A percentile compares a stretch with the other conserved stretches of the same genome.
Evolutionary conservation across 352 stramenopile genomes (phyloP).

Genomic region (Phytophthora pinifolia): DNA sequence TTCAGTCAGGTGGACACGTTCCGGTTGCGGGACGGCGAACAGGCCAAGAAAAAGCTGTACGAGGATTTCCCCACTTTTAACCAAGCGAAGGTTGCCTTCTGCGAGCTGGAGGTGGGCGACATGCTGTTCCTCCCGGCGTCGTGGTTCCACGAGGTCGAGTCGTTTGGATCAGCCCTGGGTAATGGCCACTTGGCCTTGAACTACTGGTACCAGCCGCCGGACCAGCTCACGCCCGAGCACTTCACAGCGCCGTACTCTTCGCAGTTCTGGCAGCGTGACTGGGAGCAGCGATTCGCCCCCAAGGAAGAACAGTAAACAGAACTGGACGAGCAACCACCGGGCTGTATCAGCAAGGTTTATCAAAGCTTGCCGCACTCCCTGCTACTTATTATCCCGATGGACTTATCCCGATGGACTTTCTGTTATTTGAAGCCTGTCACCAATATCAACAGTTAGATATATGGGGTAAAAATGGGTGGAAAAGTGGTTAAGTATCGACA

Average conservation of each 20-base stretch:
- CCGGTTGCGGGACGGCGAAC: conserved; percentile 32
- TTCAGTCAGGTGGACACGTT: conserved; percentile 75
- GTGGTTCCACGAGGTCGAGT: conserved; percentile 98
- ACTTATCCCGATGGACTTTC: too few relatives aligned
- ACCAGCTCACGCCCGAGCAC: conserved; percentile 41
- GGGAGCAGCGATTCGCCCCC: conserved; percentile 44
- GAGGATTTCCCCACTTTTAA: conserved; percentile 61
- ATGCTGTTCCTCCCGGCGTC: conserved; percentile 97
- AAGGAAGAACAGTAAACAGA: conserved; percentile 16
- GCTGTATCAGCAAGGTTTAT: too few relatives aligned
- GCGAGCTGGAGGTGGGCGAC: conserved; percentile 89
- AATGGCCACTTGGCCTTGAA: conserved; percentile 86
- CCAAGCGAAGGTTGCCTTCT: conserved; percentile 59
- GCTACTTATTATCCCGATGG: too few relatives aligned
- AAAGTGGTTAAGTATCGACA: too few relatives aligned
- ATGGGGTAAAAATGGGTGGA: too few relatives aligned
- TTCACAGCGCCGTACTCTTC: conserved; percentile 80
- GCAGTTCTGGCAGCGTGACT: conserved; percentile 70
- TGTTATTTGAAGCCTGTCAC: too few relatives aligned
- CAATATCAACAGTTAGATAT: too few relatives aligned
- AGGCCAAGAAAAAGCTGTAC: conserved; percentile 34
- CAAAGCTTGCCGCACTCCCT: too few relatives aligned
- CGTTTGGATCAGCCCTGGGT: conserved; percentile 45
- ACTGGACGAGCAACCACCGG: too few relatives aligned
- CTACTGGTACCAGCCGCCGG: conserved; percentile 90